Percentiles rank a stretch among this genome's conserved stretches.
phyloP scores from a whole-genome alignment of 2,329 filamentous ascomycete genomes.

The Sphaerulina vaccinii region DNA sequence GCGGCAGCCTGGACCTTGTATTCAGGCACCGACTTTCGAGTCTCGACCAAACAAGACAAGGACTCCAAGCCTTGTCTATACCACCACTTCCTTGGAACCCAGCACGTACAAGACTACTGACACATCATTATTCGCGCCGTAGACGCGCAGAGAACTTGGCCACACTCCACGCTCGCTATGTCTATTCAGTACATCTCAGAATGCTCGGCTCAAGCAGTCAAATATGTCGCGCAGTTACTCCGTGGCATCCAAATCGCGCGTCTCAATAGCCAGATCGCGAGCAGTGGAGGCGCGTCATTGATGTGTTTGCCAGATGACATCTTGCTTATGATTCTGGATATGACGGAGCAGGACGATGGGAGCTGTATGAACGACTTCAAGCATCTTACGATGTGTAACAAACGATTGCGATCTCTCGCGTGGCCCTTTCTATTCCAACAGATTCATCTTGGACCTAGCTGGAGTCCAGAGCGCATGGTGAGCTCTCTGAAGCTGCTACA shows the following conservation, averaged over 20 bases:
- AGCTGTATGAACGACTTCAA: not conserved
- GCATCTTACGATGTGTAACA: not conserved
- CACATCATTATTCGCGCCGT: too few relatives aligned
- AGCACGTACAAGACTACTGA: too few relatives aligned
- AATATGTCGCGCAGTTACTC: not conserved
- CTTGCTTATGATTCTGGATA: not conserved
- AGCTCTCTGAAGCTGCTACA: not conserved
- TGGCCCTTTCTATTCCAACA: not conserved
- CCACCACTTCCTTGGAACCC: too few relatives aligned
- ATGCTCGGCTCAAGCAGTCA: not conserved
- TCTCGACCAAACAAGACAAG: too few relatives aligned
- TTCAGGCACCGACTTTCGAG: too few relatives aligned
- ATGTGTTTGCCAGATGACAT: constrained; percentile 10
- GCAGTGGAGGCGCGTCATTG: not conserved
- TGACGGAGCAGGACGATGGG: not conserved
- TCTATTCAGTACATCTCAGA: constrained; percentile 7
- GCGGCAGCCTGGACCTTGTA: too few relatives aligned
- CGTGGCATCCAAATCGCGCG: constrained; percentile 5
- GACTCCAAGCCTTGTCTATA: too few relatives aligned
- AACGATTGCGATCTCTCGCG: constrained; percentile 2
- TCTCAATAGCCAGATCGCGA: constrained; percentile 1
- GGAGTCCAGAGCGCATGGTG: constrained; percentile 5
- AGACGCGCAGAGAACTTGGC: too few relatives aligned
- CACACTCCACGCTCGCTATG: too few relatives aligned
- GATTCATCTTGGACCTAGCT: not conserved